Conservation (phyloP, 257 asterid genomes). For the Primulina eburnea region DNA sequence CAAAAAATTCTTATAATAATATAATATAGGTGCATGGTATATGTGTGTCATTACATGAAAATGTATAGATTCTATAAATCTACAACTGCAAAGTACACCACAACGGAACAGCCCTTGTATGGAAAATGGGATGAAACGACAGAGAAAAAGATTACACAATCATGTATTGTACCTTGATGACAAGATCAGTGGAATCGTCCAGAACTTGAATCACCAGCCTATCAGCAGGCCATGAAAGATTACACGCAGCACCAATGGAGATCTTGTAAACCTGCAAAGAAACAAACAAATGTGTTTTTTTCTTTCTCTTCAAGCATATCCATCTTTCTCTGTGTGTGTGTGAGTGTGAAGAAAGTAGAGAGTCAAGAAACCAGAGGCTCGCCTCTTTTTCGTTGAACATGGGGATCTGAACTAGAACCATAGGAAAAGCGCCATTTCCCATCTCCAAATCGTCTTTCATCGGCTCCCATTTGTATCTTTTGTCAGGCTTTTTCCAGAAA, state of each 20-base stretch:
- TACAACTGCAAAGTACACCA: neutral
- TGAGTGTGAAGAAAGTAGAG: neutral
- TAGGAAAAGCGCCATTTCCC: constrained; percentile 43
- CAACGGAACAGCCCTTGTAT: too few relatives aligned
- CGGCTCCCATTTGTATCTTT: constrained; percentile 77
- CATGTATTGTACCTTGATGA: constrained; percentile 40
- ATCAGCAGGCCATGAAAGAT: constrained; percentile 68
- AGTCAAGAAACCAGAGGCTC: neutral
- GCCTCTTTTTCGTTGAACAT: constrained; percentile 66
- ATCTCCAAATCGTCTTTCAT: constrained; percentile 67
- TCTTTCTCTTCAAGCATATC: constrained; percentile 1
- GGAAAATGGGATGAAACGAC: neutral
- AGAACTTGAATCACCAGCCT: constrained; percentile 64
- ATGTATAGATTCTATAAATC: neutral
- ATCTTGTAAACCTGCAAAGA: constrained; percentile 58
- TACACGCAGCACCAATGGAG: constrained; percentile 70
- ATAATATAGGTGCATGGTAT: neutral
- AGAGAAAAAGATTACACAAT: neutral
- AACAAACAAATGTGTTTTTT: neutral
- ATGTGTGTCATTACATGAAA: neutral
- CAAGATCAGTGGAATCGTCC: constrained; percentile 58
- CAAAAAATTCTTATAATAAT: neutral
- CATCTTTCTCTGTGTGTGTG: constrained; percentile 6
- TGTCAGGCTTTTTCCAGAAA: constrained; percentile 79
- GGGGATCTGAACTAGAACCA: constrained; percentile 70